Evolutionary conservation across 2,329 filamentous ascomycete species (phyloP), one percentile per base, ranked within the genome.

Genomic region (Colletotrichum sidae): DNA sequence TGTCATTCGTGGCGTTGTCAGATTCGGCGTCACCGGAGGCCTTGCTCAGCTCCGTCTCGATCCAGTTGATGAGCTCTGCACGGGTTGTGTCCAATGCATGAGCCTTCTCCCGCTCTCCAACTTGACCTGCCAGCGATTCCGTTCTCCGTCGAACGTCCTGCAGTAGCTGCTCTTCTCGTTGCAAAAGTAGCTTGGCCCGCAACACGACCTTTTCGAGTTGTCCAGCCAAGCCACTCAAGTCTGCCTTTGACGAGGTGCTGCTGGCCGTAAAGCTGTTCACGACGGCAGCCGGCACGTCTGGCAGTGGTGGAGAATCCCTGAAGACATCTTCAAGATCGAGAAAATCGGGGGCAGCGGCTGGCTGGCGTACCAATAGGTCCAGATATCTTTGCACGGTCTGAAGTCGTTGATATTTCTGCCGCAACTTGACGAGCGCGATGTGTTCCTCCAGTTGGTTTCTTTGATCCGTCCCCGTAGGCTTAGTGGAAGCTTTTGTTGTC

Each of bases 41-140:
- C 59, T 85, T 86, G 55, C 81, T 78, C 25, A 91, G 76, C 72
- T 90, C 89, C 6, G 77, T 78, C 73, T 91, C 88, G 61, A 91
- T 89, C 88, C 88, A 91, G 61, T 76, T 80, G 64, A 91, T 90
- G 55, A 91, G 80, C 67, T 87, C 85, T 55, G 84, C 83, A 13
- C 89, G 82, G 10, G 88, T 86, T 8, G 77, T 77, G 46, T 81
- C 82, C 9, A 91, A 76, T 12, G 88, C 88, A 52, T 81, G 78
- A 3, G 88, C 69, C 67, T 84, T 86, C 13, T 78, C 74, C 57
- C 72, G 69, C 12, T 76, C 73, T 10, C 72, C 70, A 53, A 78
- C 73, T 65, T 78, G 83, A 17, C 84, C 78, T 10, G 45, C 42
- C 10, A 56, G 35, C 4, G 63, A 47, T 12, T 15, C 50, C 12